A percentile compares a stretch with the other conserved stretches of the same genome.
These are phyloP conservation scores for Dactylonectria macrodidyma DNA, from an alignment of 2,329 filamentous ascomycete genomes.

Conservation along the genomic window DNA sequence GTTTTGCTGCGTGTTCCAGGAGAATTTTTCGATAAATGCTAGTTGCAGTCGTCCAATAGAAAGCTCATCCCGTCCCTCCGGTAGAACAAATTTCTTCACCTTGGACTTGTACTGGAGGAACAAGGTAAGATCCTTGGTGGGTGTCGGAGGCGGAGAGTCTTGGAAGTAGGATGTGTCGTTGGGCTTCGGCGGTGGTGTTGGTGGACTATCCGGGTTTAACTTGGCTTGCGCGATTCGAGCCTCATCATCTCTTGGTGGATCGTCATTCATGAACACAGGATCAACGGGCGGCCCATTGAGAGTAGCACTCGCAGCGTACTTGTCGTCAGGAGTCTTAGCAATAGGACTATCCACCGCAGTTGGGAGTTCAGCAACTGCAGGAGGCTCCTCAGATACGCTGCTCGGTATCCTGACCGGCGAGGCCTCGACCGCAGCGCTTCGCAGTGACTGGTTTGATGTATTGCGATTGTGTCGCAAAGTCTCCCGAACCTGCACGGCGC, in stretches of 20 bases:
- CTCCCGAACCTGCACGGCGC: conserved; percentile 71
- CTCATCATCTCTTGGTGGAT: conserved; percentile 34
- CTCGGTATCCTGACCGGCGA: conserved; percentile 73
- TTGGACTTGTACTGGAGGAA: conserved; percentile 98
- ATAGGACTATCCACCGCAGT: conserved; percentile 53
- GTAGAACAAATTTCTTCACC: conserved; percentile 94
- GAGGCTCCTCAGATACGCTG: conserved; percentile 75
- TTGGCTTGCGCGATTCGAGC: conserved; percentile 41
- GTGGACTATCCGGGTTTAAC: conserved; percentile 40
- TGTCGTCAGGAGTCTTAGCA: conserved; percentile 77
- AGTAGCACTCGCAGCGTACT: conserved; percentile 70
- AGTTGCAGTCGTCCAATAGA: conserved; percentile 91
- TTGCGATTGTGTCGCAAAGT: conserved; percentile 66
- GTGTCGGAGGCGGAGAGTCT: conserved; percentile 73
- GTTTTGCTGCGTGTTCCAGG: conserved; percentile 97
- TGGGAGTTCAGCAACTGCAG: conserved; percentile 39
- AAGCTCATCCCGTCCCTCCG: conserved; percentile 87
- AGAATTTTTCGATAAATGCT: conserved; percentile 99
- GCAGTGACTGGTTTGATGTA: conserved; percentile 60
- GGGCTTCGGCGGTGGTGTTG: conserved; percentile 60
- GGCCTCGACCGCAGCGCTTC: conserved; percentile 63
- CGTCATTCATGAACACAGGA: conserved; percentile 51
- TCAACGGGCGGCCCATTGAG: conserved; percentile 71
- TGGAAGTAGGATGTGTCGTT: conserved; percentile 66
- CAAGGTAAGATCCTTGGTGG: conserved; percentile 89